Evolutionary conservation across 2,329 filamentous ascomycete genomes (phyloP).

Genomic region (Diaporthe aspalathi): DNA sequence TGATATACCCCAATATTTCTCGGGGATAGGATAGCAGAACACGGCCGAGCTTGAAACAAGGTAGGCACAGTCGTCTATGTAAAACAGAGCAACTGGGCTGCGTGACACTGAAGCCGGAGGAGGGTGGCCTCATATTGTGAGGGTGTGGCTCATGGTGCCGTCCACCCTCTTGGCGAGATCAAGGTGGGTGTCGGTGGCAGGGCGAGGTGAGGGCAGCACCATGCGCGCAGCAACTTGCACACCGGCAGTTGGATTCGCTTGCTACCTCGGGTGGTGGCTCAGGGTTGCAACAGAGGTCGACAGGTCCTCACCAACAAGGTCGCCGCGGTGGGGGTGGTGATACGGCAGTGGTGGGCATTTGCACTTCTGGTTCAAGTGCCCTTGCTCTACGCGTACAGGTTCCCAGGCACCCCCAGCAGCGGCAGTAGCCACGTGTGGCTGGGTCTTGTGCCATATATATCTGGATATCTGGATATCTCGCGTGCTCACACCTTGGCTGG

Average conservation of each 20-base stretch:
- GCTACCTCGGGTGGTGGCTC: background rate
- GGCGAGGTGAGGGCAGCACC: background rate
- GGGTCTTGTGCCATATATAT: background rate
- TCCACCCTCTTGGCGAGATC: background rate
- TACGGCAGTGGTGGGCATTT: background rate
- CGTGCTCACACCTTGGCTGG: background rate
- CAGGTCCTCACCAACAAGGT: background rate
- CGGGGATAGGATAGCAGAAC: background rate
- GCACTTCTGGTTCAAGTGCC: too few species aligned
- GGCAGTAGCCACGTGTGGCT: background rate
- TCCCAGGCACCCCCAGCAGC: background rate
- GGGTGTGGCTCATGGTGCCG: background rate
- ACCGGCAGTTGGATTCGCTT: conserved; percentile 8
- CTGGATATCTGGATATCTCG: too few species aligned
- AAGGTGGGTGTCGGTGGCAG: background rate
- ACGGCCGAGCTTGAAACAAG: background rate
- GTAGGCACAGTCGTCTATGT: background rate
- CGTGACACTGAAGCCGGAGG: background rate
- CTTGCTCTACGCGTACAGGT: background rate
- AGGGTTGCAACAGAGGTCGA: background rate
- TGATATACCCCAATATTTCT: background rate
- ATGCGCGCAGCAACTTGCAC: background rate
- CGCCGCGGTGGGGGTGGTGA: background rate
- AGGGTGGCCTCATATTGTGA: background rate
- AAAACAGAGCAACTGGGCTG: background rate